A percentile compares a stretch with the other conserved stretches of the same genome.
Conservation (phyloP, 306 rosid genomes). For the Vigna radiata region DNA sequence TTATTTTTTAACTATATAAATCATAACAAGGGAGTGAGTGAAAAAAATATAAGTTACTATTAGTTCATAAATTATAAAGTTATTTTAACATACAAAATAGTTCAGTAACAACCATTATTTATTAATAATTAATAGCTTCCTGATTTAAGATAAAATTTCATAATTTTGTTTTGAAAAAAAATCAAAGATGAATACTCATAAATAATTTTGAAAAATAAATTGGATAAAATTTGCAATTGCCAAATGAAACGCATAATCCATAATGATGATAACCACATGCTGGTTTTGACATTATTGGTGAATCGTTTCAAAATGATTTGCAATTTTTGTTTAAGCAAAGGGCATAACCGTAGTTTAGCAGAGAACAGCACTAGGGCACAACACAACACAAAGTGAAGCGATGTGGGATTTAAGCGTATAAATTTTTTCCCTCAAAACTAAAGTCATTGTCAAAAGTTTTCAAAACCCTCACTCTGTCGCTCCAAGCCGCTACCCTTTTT, state of each 20-base stretch:
- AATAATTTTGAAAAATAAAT: background rate
- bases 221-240: background rate
- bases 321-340: background rate
- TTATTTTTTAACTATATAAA: too few species aligned
- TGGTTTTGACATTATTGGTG: conserved; percentile 1
- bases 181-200: background rate
- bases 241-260: background rate
- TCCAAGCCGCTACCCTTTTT: conserved; percentile 40
- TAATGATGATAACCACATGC: background rate
- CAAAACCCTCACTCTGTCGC: conserved; percentile 52
- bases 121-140: too few species aligned
- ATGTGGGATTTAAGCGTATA: background rate
- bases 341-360: conserved; percentile 18
- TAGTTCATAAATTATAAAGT: too few species aligned
- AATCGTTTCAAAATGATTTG: background rate
- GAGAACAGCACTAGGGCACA: background rate
- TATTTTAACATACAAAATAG: too few species aligned
- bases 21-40: too few species aligned
- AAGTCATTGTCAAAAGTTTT: conserved; percentile 52
- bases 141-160: too few species aligned
- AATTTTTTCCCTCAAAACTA: conserved; percentile 2
- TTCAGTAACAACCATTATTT: too few species aligned
- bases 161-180: too few species aligned
- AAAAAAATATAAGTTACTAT: too few species aligned
- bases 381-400: background rate